Evolutionary conservation across 495 filamentous ascomycete genomes (phyloP), one percentile per base, ranked within the genome.

Genomic region (Coniosporium apollinis): DNA sequence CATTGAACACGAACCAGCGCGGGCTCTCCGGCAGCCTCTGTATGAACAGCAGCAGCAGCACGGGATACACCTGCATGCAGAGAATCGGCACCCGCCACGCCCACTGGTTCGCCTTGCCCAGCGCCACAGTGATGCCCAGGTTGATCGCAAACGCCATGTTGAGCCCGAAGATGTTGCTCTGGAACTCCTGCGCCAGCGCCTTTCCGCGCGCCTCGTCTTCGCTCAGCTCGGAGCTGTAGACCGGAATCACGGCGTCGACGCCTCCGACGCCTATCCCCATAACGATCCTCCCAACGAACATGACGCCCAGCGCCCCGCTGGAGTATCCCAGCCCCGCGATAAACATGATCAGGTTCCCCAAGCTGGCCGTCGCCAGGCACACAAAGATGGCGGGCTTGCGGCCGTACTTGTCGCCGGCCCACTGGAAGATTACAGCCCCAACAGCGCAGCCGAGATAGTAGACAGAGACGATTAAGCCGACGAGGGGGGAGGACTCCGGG

Each of bases 21-120:
- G 69, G 66, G 4, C 60, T 60, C 40, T 74, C 69, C 0, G 69
- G 67, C n/a, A 74, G 56, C 2, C 45, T 41, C 22, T 52, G 54
- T 19, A 67, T 60, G 43, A 67, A 48, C 3, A 54, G 47, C 28
- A 69, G 41, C 2, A 72, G 55, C 6, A 62, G 25, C 1, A 69
- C 25, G 0, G 69, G 69, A 43, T 70, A 72, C 0, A 60, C 39
- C 39, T 69, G 66, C 69, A 72, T 72, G 24, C 62, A 52, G n/a
- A 74, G 63, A 20, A 74, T 73, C 10, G 72, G 72, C 22, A 69
- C 64, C 19, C 72, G 56, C 62, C 74, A 77, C 1, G 69, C 61
- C 57, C 57, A 60, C 37, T 60, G 45, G 25, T 47, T 55, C 29
- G 14, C 11, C 34, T 60, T 58, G 26, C 57, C 57, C 7, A 60